phyloP scores from a whole-genome alignment of 2,329 filamentous ascomycete genomes.

The Colletotrichum euphorbiae region DNA sequence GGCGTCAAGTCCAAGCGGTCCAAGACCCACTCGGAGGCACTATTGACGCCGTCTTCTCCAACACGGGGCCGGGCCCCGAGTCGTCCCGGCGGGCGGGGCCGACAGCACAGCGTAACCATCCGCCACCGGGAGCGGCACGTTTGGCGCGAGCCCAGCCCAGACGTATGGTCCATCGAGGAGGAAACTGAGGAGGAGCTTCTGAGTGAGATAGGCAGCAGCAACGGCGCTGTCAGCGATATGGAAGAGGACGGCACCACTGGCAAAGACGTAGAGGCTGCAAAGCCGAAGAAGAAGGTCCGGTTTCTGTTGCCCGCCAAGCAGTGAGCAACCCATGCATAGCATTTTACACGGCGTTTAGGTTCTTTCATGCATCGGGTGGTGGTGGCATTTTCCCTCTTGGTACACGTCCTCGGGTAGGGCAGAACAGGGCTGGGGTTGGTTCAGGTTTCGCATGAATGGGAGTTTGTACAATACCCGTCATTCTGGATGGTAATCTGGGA shows the following conservation, averaged over 20 bases:
- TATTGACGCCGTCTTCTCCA: conserved; percentile 48
- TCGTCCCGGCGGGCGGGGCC: conserved; percentile 46
- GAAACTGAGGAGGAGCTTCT: conserved; percentile 66
- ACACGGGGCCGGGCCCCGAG: conserved; percentile 43
- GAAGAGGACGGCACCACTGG: conserved; percentile 41
- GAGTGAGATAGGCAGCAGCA: conserved; percentile 55
- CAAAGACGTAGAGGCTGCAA: conserved; percentile 56
- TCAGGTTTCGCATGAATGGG: conserved; percentile 17
- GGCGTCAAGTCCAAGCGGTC: conserved; percentile 46
- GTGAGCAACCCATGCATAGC: conserved; percentile 27
- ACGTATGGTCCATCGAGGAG: conserved; percentile 71
- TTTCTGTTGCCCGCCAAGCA: conserved; percentile 63
- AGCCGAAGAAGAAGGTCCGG: conserved; percentile 67
- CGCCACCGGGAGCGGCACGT: conserved; percentile 58
- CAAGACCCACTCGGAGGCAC: conserved; percentile 48
- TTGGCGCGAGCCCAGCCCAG: conserved; percentile 69
- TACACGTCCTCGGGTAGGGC: conserved; percentile 25
- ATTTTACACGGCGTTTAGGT: conserved; percentile 28
- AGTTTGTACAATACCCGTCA: conserved; percentile 29
- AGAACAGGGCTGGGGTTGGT: not conserved
- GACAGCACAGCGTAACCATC: conserved; percentile 46
- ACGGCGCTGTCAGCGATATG: conserved; percentile 46
- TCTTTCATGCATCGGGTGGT: conserved; percentile 43
- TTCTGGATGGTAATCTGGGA: conserved; percentile 24
- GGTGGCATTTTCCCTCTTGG: conserved; percentile 40